Evolutionary conservation across 1,284 basidiomycete genomes (phyloP).

Genomic region (Tilletia setariae): DNA sequence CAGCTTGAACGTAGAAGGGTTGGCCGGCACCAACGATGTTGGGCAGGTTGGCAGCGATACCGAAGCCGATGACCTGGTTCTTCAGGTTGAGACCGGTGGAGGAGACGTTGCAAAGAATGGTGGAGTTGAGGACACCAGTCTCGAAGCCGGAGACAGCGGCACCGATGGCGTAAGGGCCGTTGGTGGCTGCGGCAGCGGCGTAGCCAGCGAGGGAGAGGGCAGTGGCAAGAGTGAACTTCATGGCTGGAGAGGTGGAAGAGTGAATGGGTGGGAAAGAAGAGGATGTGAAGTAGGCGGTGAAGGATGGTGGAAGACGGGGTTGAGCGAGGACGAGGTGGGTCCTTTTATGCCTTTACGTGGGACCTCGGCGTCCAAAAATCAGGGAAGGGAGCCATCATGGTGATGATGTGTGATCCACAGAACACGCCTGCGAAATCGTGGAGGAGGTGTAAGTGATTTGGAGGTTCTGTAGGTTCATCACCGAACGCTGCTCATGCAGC

Average conservation of each 20-base stretch:
- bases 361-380: too few species aligned
- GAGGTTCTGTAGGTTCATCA: too few species aligned
- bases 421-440: too few species aligned
- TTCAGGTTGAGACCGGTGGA: slow-evolving; percentile 15
- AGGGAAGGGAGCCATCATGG: too few species aligned
- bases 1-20: slow-evolving; percentile 12
- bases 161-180: slow-evolving; percentile 13
- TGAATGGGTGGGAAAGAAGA: background rate
- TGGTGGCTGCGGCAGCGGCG: background rate
- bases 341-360: background rate
- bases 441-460: too few species aligned
- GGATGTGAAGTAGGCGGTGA: background rate
- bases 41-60: slow-evolving; percentile 12
- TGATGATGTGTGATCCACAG: too few species aligned
- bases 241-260: background rate
- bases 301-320: background rate
- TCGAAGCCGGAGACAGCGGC: slow-evolving; percentile 8
- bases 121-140: slow-evolving; percentile 12
- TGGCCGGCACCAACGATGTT: background rate
- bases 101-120: slow-evolving; percentile 10
- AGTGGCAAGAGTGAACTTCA: slow-evolving; percentile 13
- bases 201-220: background rate
- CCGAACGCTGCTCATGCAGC: too few species aligned
- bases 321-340: background rate
- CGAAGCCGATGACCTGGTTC: slow-evolving; percentile 13